A percentile compares a stretch with the other conserved stretches of the same genome.
Evolutionary conservation across 352 stramenopile species (phyloP).

Genomic region (Pythium rhizo-oryzae): DNA sequence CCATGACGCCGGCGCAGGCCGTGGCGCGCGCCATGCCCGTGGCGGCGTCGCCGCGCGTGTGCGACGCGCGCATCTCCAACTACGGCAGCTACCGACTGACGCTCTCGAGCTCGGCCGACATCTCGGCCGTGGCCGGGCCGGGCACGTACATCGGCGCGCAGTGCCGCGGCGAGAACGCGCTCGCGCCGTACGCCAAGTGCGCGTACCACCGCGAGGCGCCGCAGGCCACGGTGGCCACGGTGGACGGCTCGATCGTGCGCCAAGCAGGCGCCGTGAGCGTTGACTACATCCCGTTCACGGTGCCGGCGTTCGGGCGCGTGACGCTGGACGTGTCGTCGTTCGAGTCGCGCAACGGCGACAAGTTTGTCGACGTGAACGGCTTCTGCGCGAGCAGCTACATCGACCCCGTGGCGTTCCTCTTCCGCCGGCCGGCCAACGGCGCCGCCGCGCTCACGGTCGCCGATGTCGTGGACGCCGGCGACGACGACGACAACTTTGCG

Average conservation of each 20-base stretch:
- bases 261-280: constrained; percentile 43
- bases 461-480: constrained; percentile 53
- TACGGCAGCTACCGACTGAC: constrained; percentile 74
- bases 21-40: constrained; percentile 44
- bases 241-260: constrained; percentile 66
- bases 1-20: constrained; percentile 49
- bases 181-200: constrained; percentile 45
- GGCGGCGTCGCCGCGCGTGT: constrained; percentile 43
- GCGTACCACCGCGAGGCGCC: constrained; percentile 58
- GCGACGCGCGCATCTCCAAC: constrained; percentile 51
- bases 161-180: constrained; percentile 34
- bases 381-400: constrained; percentile 69
- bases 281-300: constrained; percentile 60
- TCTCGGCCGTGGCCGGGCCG: constrained; percentile 35
- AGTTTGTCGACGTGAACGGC: constrained; percentile 65
- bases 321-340: constrained; percentile 66
- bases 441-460: constrained; percentile 32
- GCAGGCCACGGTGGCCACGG: constrained; percentile 32
- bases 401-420: constrained; percentile 62
- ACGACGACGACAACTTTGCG: constrained; percentile 69
- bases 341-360: constrained; percentile 36
- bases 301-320: constrained; percentile 52
- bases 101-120: constrained; percentile 37
- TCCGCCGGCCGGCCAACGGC: constrained; percentile 34
- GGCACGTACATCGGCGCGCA: constrained; percentile 70